A percentile compares a stretch with the other conserved stretches of the same genome.
These are phyloP conservation scores for Hydrangea macrophylla DNA, from an alignment of 148 eudicot species.

Conservation along the genomic window DNA sequence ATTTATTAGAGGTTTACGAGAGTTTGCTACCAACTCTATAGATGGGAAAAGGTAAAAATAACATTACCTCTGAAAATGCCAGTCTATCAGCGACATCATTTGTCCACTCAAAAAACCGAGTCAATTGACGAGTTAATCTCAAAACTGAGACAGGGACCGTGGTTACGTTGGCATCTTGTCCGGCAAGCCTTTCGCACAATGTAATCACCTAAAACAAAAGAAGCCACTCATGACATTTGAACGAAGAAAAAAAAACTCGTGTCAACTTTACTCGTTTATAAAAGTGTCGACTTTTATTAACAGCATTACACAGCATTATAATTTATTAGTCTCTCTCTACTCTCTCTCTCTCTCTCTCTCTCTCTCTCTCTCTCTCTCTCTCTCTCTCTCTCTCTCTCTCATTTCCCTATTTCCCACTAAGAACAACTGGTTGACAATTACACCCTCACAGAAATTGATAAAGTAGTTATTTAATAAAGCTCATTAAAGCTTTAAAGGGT, in stretches of 20 bases:
- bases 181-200: conserved; percentile 98
- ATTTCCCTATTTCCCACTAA: neutral
- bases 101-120: conserved; percentile 93
- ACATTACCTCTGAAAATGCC: conserved; percentile 93
- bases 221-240: conserved; percentile 7
- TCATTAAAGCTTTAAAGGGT: neutral
- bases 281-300: neutral
- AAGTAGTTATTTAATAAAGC: neutral
- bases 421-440: neutral
- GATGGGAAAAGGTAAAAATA: neutral
- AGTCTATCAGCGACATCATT: conserved; percentile 97
- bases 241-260: neutral
- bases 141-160: conserved; percentile 95
- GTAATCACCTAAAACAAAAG: conserved; percentile 75
- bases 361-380: neutral
- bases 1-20: neutral
- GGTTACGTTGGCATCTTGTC: conserved; percentile 98
- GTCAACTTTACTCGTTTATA: neutral
- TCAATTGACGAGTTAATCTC: conserved; percentile 87
- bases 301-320: neutral
- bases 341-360: neutral
- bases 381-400: too few species aligned
- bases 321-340: too few species aligned
- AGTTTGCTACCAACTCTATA: neutral
- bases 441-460: too few species aligned